These are phyloP conservation scores for Melaleuca alternifolia DNA, from an alignment of 345 rosid genomes.

Conservation along the genomic window DNA sequence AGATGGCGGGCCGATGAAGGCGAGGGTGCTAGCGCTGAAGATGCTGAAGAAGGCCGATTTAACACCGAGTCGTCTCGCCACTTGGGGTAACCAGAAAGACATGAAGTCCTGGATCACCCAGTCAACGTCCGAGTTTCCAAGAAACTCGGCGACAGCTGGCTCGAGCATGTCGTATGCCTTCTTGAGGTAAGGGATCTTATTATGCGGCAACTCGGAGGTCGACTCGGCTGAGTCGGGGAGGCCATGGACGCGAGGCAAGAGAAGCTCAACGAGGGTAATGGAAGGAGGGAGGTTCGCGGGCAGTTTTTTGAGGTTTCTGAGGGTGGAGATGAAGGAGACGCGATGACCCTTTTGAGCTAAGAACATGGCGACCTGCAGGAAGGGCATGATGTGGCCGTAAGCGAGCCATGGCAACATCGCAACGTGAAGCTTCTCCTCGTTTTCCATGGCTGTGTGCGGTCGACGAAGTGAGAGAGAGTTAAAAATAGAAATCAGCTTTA, in stretches of 20 bases:
- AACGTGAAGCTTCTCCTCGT: background rate
- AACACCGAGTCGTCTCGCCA: slow-evolving; percentile 7
- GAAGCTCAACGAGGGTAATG: slow-evolving; percentile 14
- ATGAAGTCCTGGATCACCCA: slow-evolving; percentile 32
- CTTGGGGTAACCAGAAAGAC: slow-evolving; percentile 27
- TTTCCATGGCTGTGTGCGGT: background rate
- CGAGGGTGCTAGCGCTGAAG: slow-evolving; percentile 5
- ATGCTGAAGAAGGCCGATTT: slow-evolving; percentile 11
- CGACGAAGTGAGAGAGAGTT: too few species aligned
- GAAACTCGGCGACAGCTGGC: slow-evolving; percentile 9
- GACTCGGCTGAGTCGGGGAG: slow-evolving; percentile 25
- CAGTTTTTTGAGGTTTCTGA: background rate
- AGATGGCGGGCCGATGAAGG: slow-evolving; percentile 8
- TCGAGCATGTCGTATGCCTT: slow-evolving; percentile 25
- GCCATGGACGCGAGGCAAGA: slow-evolving; percentile 11
- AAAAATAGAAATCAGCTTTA: too few species aligned
- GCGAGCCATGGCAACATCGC: background rate
- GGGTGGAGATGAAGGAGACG: background rate
- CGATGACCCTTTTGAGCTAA: background rate
- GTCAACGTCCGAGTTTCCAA: slow-evolving; percentile 8
- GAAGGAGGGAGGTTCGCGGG: background rate
- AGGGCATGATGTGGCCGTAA: slow-evolving; percentile 2
- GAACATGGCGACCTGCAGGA: background rate
- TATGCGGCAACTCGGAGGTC: slow-evolving; percentile 21
- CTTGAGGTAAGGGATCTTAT: slow-evolving; percentile 19